Evolutionary conservation across 345 rosid genomes (phyloP).

Genomic region (Eucalyptus curtisii): DNA sequence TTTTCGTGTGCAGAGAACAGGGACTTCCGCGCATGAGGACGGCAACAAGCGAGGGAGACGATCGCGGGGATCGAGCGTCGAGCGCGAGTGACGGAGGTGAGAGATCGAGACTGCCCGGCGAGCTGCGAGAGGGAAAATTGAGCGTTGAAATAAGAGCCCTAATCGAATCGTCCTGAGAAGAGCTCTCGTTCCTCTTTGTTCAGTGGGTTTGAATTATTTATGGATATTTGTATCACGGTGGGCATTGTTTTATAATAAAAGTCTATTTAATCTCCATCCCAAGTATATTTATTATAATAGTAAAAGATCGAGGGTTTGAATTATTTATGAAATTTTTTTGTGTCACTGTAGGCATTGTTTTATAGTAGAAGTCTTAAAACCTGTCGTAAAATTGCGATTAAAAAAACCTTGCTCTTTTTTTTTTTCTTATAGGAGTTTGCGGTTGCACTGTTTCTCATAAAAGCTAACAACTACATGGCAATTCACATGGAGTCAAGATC

Average conservation of each 20-base stretch:
- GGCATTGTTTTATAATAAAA: too few relatives aligned
- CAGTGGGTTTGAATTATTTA: too few relatives aligned
- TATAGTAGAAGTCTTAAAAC: too few relatives aligned
- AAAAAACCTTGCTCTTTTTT: rapidly evolving
- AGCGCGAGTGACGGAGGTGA: background rate
- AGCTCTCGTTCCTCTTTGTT: too few relatives aligned
- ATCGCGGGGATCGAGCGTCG: background rate
- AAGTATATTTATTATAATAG: too few relatives aligned
- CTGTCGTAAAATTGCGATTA: too few relatives aligned
- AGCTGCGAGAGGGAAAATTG: background rate
- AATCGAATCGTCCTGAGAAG: too few relatives aligned
- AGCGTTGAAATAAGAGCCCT: background rate
- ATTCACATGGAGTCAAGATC: background rate
- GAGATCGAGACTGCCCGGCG: background rate
- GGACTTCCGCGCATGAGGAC: background rate
- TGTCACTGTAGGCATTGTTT: rapidly evolving
- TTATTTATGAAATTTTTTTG: too few relatives aligned
- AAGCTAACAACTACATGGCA: background rate
- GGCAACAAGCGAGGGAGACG: background rate
- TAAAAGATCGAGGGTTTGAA: too few relatives aligned
- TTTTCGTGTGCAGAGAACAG: background rate
- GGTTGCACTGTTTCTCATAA: background rate
- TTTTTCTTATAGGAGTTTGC: background rate
- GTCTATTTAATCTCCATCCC: too few relatives aligned
- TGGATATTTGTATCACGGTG: too few relatives aligned